Conservation (phyloP, 1,284 basidiomycete genomes). For the Golubevia sp. region DNA sequence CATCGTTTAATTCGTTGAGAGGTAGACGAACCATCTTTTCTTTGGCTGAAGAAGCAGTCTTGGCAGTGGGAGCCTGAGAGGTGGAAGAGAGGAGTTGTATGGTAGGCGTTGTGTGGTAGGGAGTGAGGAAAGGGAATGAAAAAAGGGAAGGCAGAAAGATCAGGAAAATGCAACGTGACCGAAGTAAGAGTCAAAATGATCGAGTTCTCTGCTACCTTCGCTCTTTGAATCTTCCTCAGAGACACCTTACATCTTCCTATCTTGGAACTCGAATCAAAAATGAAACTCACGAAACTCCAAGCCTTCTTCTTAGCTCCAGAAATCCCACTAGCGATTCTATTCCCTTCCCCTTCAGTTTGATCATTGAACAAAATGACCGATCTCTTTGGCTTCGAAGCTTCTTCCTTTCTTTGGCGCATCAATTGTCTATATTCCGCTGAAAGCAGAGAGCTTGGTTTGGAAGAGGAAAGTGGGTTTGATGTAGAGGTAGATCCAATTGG, state of each 20-base stretch:
- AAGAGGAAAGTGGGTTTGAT: not conserved
- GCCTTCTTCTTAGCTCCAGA: not conserved
- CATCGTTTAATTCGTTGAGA: not conserved
- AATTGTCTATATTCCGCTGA: not conserved
- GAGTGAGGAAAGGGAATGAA: not conserved
- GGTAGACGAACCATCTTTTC: not conserved
- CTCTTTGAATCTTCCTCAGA: too few species aligned
- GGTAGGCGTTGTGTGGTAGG: not conserved
- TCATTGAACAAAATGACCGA: not conserved
- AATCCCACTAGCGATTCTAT: not conserved
- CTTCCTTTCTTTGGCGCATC: not conserved
- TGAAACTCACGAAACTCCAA: not conserved
- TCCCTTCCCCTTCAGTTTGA: not conserved
- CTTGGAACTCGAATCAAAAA: not conserved
- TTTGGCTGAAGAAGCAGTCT: too few species aligned
- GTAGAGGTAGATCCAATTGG: not conserved
- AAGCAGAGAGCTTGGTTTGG: not conserved
- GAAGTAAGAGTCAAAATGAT: not conserved
- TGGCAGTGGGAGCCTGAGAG: too few species aligned
- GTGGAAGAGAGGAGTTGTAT: too few species aligned
- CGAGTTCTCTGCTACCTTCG: not conserved
- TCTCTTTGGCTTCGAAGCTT: not conserved
- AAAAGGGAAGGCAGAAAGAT: not conserved
- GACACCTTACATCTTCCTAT: not conserved
- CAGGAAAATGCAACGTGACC: not conserved